phyloP scores from a whole-genome alignment of 2,329 filamentous ascomycete species.

The Aspergillus terreus region DNA sequence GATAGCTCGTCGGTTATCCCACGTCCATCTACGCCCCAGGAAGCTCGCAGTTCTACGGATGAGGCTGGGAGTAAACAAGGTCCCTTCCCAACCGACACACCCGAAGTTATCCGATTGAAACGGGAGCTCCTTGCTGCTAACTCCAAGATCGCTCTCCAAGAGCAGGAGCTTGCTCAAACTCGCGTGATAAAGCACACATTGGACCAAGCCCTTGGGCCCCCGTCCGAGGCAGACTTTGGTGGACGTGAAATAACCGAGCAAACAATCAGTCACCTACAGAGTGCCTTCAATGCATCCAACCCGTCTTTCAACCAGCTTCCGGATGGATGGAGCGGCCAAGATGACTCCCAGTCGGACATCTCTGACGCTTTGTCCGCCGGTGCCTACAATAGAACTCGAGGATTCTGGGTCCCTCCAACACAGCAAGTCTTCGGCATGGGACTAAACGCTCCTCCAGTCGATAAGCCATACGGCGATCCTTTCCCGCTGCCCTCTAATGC shows the following conservation, averaged over 20 bases:
- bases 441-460: conserved; percentile 17
- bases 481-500: conserved; percentile 17
- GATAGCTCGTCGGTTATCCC: not conserved
- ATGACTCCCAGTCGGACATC: conserved; percentile 44
- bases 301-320: conserved; percentile 39
- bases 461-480: conserved; percentile 26
- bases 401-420: conserved; percentile 26
- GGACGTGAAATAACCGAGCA: conserved; percentile 49
- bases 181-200: conserved; percentile 60
- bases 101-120: conserved; percentile 55
- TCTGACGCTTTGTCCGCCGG: conserved; percentile 41
- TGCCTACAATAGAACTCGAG: conserved; percentile 39
- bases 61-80: conserved; percentile 7
- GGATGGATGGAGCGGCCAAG: conserved; percentile 42
- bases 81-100: conserved; percentile 29
- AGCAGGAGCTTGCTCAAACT: conserved; percentile 58
- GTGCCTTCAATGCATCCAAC: conserved; percentile 51
- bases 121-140: conserved; percentile 56
- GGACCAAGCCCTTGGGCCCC: conserved; percentile 54
- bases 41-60: conserved; percentile 7
- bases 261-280: conserved; percentile 49
- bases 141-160: conserved; percentile 57
- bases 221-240: conserved; percentile 51
- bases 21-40: conserved; percentile 10
- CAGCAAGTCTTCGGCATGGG: conserved; percentile 27